Evolutionary conservation across 441 rosid species (phyloP).

Genomic region (Croton setiger): DNA sequence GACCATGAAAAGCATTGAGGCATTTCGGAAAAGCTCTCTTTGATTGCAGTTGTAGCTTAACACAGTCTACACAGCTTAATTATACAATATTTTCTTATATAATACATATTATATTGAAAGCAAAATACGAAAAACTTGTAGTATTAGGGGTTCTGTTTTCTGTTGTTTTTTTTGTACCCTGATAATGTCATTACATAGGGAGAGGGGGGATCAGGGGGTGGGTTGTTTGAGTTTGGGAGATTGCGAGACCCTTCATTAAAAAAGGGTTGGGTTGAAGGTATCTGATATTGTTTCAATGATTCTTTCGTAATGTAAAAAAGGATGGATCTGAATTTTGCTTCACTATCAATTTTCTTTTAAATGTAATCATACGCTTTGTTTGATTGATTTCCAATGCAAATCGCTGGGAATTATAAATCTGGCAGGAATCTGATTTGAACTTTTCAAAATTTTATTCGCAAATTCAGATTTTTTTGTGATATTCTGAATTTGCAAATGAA

Average conservation of each 20-base stretch:
- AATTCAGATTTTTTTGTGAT: too few relatives aligned
- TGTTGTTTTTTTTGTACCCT: neutral
- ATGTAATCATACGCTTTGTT: neutral
- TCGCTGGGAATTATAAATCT: too few relatives aligned
- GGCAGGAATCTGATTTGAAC: too few relatives aligned
- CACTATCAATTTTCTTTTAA: neutral
- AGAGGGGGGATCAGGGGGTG: neutral
- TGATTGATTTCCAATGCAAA: neutral
- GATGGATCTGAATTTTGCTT: conserved; percentile 3
- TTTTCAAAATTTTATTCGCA: too few relatives aligned
- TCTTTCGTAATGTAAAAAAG: neutral
- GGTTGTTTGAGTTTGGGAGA: too few relatives aligned
- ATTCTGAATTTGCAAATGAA: too few relatives aligned
- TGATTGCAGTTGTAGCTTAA: conserved; percentile 9
- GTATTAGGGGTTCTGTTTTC: neutral
- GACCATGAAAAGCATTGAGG: conserved; percentile 9
- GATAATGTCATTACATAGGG: neutral
- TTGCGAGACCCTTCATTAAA: too few relatives aligned
- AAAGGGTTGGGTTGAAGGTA: neutral
- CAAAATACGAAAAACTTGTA: neutral
- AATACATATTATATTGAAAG: neutral
- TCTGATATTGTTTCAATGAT: neutral
- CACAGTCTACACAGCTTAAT: conserved; percentile 1
- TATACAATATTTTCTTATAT: conserved; percentile 2
- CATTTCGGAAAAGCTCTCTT: neutral